Conservation (phyloP, 2,329 filamentous ascomycete genomes). For the Colletotrichum spaethianum region DNA sequence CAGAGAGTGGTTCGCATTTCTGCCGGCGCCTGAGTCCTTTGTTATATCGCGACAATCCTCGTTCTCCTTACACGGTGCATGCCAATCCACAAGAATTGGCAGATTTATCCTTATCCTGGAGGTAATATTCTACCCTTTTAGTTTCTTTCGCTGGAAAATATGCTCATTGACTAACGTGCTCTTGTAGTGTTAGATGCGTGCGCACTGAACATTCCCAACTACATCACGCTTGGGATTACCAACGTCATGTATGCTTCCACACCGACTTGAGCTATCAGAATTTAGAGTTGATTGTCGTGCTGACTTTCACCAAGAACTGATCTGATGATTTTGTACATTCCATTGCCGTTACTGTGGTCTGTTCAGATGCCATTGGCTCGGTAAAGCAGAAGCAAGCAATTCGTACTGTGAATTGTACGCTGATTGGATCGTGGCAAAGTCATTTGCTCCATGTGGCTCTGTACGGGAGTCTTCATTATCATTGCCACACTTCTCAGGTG, state of each 20-base stretch:
- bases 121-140: slow-evolving; percentile 19
- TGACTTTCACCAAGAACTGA: slow-evolving; percentile 41
- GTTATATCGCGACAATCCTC: slow-evolving; percentile 43
- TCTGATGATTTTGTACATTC: slow-evolving; percentile 45
- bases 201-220: slow-evolving; percentile 41
- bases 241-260: slow-evolving; percentile 43
- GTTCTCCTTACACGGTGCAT: slow-evolving; percentile 44
- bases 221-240: slow-evolving; percentile 44
- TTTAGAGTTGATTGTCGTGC: no score
- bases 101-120: slow-evolving; percentile 46
- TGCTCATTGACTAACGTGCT: slow-evolving; percentile 2
- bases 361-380: no score
- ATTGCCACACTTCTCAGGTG: slow-evolving; percentile 45
- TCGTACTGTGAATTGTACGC: no score
- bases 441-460: slow-evolving; percentile 46
- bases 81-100: slow-evolving; percentile 46
- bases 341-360: slow-evolving; percentile 45
- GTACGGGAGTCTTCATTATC: slow-evolving; percentile 47
- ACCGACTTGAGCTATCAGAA: neutral
- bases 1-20: slow-evolving; percentile 42
- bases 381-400: no score
- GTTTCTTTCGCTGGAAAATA: neutral
- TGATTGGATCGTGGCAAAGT: slow-evolving; percentile 43
- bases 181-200: slow-evolving; percentile 41
- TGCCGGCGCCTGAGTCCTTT: slow-evolving; percentile 36